Base-by-base conservation (phyloP, 192 early-diverging fungal genomes). In the Rhizophagus sp. region DNA sequence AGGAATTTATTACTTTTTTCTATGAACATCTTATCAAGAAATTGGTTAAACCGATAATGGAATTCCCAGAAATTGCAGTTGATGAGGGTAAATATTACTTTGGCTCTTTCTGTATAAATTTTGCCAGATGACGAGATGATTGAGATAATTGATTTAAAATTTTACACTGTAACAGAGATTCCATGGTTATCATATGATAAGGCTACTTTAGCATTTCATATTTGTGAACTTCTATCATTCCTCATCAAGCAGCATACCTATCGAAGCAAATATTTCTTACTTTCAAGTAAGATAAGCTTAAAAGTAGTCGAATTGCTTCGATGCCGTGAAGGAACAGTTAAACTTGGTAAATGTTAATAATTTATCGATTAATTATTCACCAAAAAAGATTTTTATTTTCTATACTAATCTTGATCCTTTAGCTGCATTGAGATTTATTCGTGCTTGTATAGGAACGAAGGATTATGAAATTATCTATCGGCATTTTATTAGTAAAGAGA, bases 171-270 rank as follows among this genome's bases (percentile, higher is more conserved):
- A 30, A 79, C 33, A 85, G 84, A 80, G 22, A 33, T 64, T 13
- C 71, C 71, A n/a, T 30, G 30, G 5, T 79, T 89, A 49, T 30
- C 79, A 15, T 77, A 68, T 11, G 79, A 84, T 9, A 49, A 76
- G 33, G 87, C 89, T 6, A 72, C 87, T 2, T 66, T 88, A 1
- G 89, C 87, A 71, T 85, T 88, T 27, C 88, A 90, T 64, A 84
- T 94, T 62, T 96, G 93, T 82, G 95, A 95, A n/a, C 83, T 96
- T 47, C 79, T 97, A 11, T 89, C 91, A 17, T 96, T 93, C 82
- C 85, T 88, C 70, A 87, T 97, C 47, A 83, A 88, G 64, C 83
- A 90, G 8, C 96, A 98, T 82, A 86, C 87, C 5, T 90, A 90
- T 76, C 91, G 92, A 30, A 93, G 93, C 84, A 93, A 95, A 81